Base-by-base conservation (phyloP, 2,329 filamentous ascomycete genomes). In the Cordyceps farinosa region DNA sequence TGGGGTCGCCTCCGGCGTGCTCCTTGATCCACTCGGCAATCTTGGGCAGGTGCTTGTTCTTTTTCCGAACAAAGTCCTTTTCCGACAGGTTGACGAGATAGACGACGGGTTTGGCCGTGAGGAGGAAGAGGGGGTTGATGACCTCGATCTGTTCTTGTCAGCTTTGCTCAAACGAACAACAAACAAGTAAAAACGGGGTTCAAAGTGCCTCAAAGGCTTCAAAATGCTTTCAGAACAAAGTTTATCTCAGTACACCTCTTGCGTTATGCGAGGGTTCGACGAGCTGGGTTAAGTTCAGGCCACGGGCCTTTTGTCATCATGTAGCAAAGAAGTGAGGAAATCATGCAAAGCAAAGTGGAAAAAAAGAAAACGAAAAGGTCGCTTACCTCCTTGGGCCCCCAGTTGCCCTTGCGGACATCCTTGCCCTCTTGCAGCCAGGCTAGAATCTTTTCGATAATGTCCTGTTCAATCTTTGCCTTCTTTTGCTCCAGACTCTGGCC, bases 281-380 rank as follows among this genome's bases (percentile, higher is more conserved):
- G 95, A 99, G 95, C 95, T 99, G 95, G 95, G 95, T 91, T 96
- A 93, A 91, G 82, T 90, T 92, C 90, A 90, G 93, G 92, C 91
- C 85, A 79, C 82, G 82, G 85, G 91, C 92, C 95, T 90, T 97
- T 96, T 90, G 88, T 98, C 95, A 98, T 98, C 95, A 97, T 89
- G 72, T 76, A 81, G 45, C 55, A 58, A 22, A 56, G 9, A 48
- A 29, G 50, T 34, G 44, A 45, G 66, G 22, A 22, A 22, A 22
- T 22, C 22, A 22, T 22, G 22, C 22, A 69, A 58, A 65, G 42
- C 36, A 60, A 50, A 62, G 64, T 44, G 51, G 64, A 64, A 48
- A 62, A 62, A 65, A 70, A 67, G 62, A 67, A 67, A 64, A 52
- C 67, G 51, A 11, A 53, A 59, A 63, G 29, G 30, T 15, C 77